phyloP scores from a whole-genome alignment of 2,329 filamentous ascomycete species.

The Fusarium irregulare region DNA sequence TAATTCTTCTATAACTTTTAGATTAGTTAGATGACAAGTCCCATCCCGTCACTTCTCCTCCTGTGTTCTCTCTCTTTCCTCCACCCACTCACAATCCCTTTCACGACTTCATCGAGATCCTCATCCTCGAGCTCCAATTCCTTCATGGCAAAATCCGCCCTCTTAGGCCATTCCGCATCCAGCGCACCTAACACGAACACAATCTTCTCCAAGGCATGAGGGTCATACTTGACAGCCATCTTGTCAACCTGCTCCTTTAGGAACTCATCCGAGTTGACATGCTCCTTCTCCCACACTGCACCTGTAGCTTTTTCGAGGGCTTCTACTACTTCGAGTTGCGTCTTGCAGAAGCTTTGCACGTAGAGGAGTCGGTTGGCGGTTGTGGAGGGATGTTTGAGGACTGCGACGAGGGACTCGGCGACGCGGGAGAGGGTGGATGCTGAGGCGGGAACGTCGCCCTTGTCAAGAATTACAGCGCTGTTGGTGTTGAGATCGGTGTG shows the following conservation, averaged over 20 bases:
- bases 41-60: slow-evolving; percentile 11
- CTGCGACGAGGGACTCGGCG: slow-evolving; percentile 60
- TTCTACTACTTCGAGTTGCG: slow-evolving; percentile 60
- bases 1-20: not conserved
- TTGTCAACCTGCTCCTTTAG: slow-evolving; percentile 53
- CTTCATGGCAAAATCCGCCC: slow-evolving; percentile 60
- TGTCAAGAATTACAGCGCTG: slow-evolving; percentile 61
- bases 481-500: slow-evolving; percentile 59
- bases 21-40: not conserved
- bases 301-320: slow-evolving; percentile 63
- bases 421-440: slow-evolving; percentile 62
- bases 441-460: slow-evolving; percentile 61
- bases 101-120: slow-evolving; percentile 57
- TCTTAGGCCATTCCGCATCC: slow-evolving; percentile 61
- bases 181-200: slow-evolving; percentile 62
- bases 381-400: slow-evolving; percentile 60
- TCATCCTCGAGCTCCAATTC: slow-evolving; percentile 60
- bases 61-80: slow-evolving; percentile 21
- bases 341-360: slow-evolving; percentile 59
- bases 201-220: slow-evolving; percentile 57
- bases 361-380: slow-evolving; percentile 64
- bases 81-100: slow-evolving; percentile 47
- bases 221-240: slow-evolving; percentile 52
- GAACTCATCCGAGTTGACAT: slow-evolving; percentile 54
- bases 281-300: slow-evolving; percentile 50